Base-by-base conservation (phyloP, 31 red algal genomes). In the Endocladia muricata region DNA sequence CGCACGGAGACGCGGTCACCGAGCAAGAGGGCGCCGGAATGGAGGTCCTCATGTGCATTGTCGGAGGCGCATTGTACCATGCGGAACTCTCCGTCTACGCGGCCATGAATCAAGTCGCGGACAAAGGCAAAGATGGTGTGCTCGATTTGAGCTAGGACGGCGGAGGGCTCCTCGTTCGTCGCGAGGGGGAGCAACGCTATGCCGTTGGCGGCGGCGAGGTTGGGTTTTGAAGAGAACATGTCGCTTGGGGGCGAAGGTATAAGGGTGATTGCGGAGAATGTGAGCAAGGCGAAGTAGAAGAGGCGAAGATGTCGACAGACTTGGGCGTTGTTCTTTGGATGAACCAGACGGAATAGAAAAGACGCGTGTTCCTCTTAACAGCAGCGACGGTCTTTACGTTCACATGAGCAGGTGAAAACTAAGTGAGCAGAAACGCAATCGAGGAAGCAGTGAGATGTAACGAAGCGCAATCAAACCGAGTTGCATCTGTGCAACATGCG, bases 11-110 rank as follows among this genome's bases (percentile, higher is more conserved):
- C 59, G 21, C 68, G 41, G 9, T 70, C 70, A 3, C 82, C 82
- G 36, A 85, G 60, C 59, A 56, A 31, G 3, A 85, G 41, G 4
- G 82, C 82, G 26, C 82, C 82, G 32, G 82, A 40, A 59, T 23
- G 23, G 2, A 42, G 22, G 37, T 85, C 72, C 0, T 85, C 57
- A 4, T 69, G 38, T 17, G 39, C 70, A 38, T 85, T 85, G 3
- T 17, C 43, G 11, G 37, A 40, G 36, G 70, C 59, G 30, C 60
- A 26, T 43, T 44, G 56, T 19, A 85, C 3, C 82, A 85, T 85
- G 21, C 30, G 38, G 19, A 85, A 58, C 17, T 41, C 71, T 37
- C 70, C 70, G 44, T 75, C 61, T 7, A 19, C 39, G 17, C 61
- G 35, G 49, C 61, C 82, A 22, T 34, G 23, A 21, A 59, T 51